Percentiles rank a stretch among this genome's conserved stretches.
Conservation (phyloP, 2,329 filamentous ascomycete species). For the Canariomyces notabilis region DNA sequence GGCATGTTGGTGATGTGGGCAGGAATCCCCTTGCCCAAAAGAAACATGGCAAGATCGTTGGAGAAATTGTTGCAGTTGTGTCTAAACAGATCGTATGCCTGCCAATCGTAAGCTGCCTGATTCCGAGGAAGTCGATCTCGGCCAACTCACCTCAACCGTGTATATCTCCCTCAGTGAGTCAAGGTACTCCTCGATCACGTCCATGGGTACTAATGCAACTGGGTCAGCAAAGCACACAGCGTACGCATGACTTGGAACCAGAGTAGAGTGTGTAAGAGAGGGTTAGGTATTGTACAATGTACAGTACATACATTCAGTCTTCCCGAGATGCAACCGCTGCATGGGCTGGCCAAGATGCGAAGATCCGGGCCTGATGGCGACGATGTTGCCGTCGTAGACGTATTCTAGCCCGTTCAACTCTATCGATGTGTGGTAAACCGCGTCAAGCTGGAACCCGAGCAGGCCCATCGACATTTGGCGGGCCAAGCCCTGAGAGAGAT, state of each 20-base stretch:
- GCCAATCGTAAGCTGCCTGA: conserved; percentile 1
- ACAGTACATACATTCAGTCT: conserved; percentile 48
- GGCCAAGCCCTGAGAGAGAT: conserved; percentile 62
- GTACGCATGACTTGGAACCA: background rate
- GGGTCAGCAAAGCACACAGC: background rate
- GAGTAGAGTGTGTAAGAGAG: background rate
- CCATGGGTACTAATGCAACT: conserved; percentile 55
- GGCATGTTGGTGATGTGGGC: conserved; percentile 81
- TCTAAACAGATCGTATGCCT: conserved; percentile 82
- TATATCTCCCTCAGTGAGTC: conserved; percentile 79
- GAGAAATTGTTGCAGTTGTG: conserved; percentile 99
- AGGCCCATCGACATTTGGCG: conserved; percentile 49
- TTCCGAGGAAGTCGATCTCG: background rate
- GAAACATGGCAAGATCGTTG: conserved; percentile 84
- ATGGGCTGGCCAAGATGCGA: conserved; percentile 86
- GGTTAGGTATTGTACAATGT: no score
- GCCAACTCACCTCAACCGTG: conserved; percentile 59
- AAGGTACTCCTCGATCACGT: conserved; percentile 81
- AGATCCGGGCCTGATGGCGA: conserved; percentile 70
- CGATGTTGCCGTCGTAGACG: conserved; percentile 82
- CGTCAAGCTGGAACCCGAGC: conserved; percentile 66
- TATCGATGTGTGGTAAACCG: conserved; percentile 91
- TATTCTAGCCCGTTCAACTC: conserved; percentile 83
- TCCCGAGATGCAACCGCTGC: conserved; percentile 68
- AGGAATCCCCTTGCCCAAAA: conserved; percentile 84